Evolutionary conservation across 176 grass and related monocot species (phyloP), one percentile per base, ranked within the genome.

Genomic region (Rhipidocladum racemiflorum): DNA sequence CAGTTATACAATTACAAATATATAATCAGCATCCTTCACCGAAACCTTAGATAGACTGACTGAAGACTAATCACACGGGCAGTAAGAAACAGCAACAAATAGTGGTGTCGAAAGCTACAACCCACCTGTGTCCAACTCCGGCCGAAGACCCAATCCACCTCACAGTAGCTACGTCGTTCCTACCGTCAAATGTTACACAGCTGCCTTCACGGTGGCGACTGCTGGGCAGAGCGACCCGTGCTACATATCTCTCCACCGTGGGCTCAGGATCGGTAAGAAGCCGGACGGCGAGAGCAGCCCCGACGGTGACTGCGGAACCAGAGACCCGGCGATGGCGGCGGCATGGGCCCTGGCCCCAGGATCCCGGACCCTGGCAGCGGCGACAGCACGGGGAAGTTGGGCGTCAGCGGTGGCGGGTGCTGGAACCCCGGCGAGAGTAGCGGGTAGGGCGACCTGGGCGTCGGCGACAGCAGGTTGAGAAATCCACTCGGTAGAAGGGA

Each of bases 201-300:
- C 76, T 43, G 60, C 38, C 74, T 59, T 74, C 49, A 40, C 40
- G 28, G 16, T 10, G 46, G 46, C 45, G 67, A 61, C 78, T 34
- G 87, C 28, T 42, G 68, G 3, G 14, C 27, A 3, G 67, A 78
- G 54, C 3, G 29, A 17, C 1, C 40, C 20, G 69, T 12, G 70
- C 80, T 89, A 92, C 74, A 94, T 90, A 34, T 94, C 89, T 84
- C 92, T 91, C 92, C 92, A 94, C 72, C 92, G 68, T 55, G 92
- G 89, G 78, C 92, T 94, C 3, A 91, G 75, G 30, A 85, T 67
- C 2, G 89, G 89, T 29, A 94, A 83, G 89, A 94, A 94, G 2
- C 83, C 89, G 0, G 92, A 94, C 2, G 92, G 92, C 12, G 92
- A 94, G 42, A 94, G 78, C 29, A 94, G 85, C 16, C 89, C 92